Conservation (phyloP, 2,329 filamentous ascomycete genomes). For the Helicocarpus griseus region DNA sequence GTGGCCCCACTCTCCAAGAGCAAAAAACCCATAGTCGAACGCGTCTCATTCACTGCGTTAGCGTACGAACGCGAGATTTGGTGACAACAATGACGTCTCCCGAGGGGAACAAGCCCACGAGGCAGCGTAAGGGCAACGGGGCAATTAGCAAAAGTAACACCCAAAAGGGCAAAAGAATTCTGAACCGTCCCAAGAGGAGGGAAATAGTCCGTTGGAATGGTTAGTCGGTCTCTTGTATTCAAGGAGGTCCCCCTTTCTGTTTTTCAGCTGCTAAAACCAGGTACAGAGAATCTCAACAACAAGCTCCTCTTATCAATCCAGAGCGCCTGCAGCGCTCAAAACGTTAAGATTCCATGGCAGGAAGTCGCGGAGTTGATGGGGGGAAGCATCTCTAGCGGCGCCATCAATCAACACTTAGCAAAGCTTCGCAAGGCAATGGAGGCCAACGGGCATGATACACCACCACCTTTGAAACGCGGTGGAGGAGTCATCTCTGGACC, state of each 20-base stretch:
- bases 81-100: neutral
- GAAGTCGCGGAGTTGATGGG: slow-evolving; percentile 32
- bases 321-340: slow-evolving; percentile 28
- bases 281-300: slow-evolving; percentile 26
- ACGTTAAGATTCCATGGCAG: slow-evolving; percentile 35
- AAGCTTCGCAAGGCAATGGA: slow-evolving; percentile 33
- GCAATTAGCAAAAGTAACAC: neutral
- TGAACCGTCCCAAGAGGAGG: slow-evolving; percentile 23
- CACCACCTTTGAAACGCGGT: slow-evolving; percentile 31
- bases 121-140: neutral
- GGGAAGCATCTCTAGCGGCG: slow-evolving; percentile 31
- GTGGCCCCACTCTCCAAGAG: too few species aligned
- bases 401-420: slow-evolving; percentile 38
- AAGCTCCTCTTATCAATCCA: slow-evolving; percentile 34
- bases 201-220: slow-evolving; percentile 35
- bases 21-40: too few species aligned
- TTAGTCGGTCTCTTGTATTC: too few species aligned
- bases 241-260: too few species aligned
- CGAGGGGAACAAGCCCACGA: neutral
- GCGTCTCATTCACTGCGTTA: too few species aligned
- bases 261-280: neutral
- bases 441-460: slow-evolving; percentile 24
- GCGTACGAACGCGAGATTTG: too few species aligned
- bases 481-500: slow-evolving; percentile 7
- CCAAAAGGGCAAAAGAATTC: slow-evolving; percentile 5